A percentile compares a stretch with the other conserved stretches of the same genome.
Evolutionary conservation across 768 basidiomycete species (phyloP).

Genomic region (Suillus sp.): DNA sequence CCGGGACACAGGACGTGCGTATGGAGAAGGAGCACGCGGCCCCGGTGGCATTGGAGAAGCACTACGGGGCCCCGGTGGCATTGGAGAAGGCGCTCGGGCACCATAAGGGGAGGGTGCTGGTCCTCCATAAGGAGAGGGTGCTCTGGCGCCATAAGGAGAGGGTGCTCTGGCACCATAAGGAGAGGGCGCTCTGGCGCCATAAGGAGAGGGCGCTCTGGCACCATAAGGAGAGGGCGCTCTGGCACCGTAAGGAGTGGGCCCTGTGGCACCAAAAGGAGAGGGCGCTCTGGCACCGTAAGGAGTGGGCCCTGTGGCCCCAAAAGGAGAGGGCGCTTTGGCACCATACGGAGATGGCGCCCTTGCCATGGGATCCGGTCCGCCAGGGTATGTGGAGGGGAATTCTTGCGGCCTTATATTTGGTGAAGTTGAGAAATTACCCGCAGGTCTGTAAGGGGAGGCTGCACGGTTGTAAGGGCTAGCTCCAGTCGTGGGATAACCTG

Average conservation of each 20-base stretch:
- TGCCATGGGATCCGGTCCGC: slow-evolving; percentile 36
- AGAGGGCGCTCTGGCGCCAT: slow-evolving; percentile 27
- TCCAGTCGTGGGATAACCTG: slow-evolving; percentile 33
- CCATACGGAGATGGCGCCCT: slow-evolving; percentile 39
- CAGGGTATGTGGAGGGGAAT: slow-evolving; percentile 43
- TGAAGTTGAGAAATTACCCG: slow-evolving; percentile 39
- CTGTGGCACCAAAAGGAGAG: slow-evolving; percentile 3
- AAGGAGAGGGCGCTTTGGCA: slow-evolving; percentile 7
- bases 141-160: slow-evolving; percentile 32
- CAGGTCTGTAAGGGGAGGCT: slow-evolving; percentile 35
- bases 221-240: neutral
- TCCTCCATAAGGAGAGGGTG: slow-evolving; percentile 30
- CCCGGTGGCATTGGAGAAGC: slow-evolving; percentile 35
- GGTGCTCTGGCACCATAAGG: slow-evolving; percentile 26
- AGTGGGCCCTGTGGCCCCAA: neutral
- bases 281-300: slow-evolving; percentile 12
- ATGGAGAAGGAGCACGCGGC: slow-evolving; percentile 22
- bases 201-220: slow-evolving; percentile 27
- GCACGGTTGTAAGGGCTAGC: slow-evolving; percentile 34
- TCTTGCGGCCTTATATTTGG: slow-evolving; percentile 54
- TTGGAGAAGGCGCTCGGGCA: slow-evolving; percentile 17
- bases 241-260: neutral
- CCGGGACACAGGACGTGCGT: slow-evolving; percentile 24
- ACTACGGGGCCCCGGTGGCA: slow-evolving; percentile 30
- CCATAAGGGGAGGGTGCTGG: slow-evolving; percentile 31